Evolutionary conservation across 2,329 filamentous ascomycete genomes (phyloP).

Genomic region (Metarhizium humberi): DNA sequence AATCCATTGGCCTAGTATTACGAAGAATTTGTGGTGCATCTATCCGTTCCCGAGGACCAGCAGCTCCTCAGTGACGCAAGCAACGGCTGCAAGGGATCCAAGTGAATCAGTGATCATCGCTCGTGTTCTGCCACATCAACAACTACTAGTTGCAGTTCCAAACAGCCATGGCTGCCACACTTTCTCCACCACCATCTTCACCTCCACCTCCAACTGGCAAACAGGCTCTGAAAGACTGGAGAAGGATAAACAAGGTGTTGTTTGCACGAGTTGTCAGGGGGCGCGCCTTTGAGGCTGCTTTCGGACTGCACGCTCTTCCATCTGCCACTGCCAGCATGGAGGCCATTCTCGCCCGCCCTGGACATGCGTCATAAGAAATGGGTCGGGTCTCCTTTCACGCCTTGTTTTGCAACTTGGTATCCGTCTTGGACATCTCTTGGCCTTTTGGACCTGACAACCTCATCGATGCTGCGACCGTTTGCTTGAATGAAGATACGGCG

Average conservation of each 20-base stretch:
- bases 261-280: too few species aligned
- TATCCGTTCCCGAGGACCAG: too few species aligned
- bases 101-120: neutral
- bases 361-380: neutral
- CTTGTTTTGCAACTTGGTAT: too few species aligned
- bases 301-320: too few species aligned
- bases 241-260: neutral
- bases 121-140: neutral
- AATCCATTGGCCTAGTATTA: too few species aligned
- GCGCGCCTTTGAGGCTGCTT: too few species aligned
- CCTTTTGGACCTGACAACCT: neutral
- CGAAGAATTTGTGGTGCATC: too few species aligned
- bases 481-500: neutral
- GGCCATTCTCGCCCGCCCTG: neutral
- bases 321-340: neutral
- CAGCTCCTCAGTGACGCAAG: too few species aligned
- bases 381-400: neutral
- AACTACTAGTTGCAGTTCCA: too few species aligned
- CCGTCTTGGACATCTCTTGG: neutral
- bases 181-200: neutral
- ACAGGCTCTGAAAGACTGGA: neutral
- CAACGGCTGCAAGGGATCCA: too few species aligned
- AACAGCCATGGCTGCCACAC: neutral
- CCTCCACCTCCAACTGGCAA: neutral
- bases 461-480: neutral